A percentile compares a stretch with the other conserved stretches of the same genome.
Evolutionary conservation across 805 yeast species (phyloP).

Genomic region (Saccharomycopsis oosterbeekiorum): DNA sequence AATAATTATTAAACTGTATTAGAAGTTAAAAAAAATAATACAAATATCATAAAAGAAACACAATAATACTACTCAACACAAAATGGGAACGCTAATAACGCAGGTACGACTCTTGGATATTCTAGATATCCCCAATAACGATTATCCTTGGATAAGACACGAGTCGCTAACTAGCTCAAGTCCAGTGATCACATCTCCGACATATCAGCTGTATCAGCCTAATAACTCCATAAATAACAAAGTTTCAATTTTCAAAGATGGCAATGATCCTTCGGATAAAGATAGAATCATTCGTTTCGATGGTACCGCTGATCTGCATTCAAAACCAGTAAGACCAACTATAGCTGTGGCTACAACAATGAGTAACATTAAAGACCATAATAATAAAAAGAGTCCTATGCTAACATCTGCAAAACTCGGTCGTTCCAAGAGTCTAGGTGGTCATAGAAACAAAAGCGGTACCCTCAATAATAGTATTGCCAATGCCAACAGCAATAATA

Average conservation of each 20-base stretch:
- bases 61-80: neutral
- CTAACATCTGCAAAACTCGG: neutral
- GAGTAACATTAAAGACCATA: neutral
- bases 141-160: neutral
- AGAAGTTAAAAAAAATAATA: too few species aligned
- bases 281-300: neutral
- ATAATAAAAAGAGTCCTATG: neutral
- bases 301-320: neutral
- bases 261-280: neutral
- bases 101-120: neutral
- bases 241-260: neutral
- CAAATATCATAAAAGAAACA: too few species aligned
- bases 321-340: neutral
- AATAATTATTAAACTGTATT: neutral
- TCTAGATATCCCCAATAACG: neutral
- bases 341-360: neutral
- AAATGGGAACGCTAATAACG: neutral
- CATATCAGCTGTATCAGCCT: neutral
- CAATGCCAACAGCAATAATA: neutral
- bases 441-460: neutral
- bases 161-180: neutral
- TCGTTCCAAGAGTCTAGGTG: neutral
- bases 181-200: neutral
- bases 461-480: neutral
- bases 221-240: neutral